Base-by-base conservation (phyloP, 1,139 yeast species). In the Magnusiomyces paraingens region DNA sequence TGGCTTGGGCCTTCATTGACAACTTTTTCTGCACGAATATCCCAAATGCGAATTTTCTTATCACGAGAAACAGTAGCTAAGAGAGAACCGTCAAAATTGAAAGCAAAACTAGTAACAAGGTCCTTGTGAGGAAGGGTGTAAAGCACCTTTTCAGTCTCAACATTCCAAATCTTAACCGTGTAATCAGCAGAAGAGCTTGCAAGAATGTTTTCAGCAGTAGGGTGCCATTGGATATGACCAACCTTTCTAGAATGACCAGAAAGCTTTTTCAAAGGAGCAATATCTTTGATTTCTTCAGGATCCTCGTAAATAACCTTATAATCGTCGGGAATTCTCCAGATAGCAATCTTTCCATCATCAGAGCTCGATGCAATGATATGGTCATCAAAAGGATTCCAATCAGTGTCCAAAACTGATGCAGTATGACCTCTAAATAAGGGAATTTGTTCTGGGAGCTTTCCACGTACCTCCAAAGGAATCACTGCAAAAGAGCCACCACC, bases 401-500 rank as follows among this genome's bases (percentile, higher is more conserved):
- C 95, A 0, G 98, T 91, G 69, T 93, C 99, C 63, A 91, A 77
- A 26, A 93, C 97, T 6, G 95, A 86, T 10, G 96, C 97, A 51
- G 93, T 86, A 69, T 93, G 98, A 18, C 99, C 99, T 64, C 97
- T 81, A 70, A 91, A 93, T 62, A 93, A 77, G 1, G 98, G 93
- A 49, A 90, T 93, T 57, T 86, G 82, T 64, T 93, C 99, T 4
- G 97, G 98, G 10, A 93, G 84, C 69, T 90, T 93, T n/a, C 98
- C 98, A 18, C 82, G 84, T 69, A 91, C 97, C 10, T 70, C 66
- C 35, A 88, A 74, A 1, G 99, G 99, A 55, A 93, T 83, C 15
- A 93, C 86, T 0, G 96, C 96, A 75, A 93, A 91, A 0, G 98
- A 94, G 53, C 99, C 99, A 58, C 98, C 98, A 47, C 98, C 98